Percentiles rank a stretch among this genome's conserved stretches.
phyloP scores from a whole-genome alignment of 2,329 filamentous ascomycete species.

The Apiospora rasikravindrae region DNA sequence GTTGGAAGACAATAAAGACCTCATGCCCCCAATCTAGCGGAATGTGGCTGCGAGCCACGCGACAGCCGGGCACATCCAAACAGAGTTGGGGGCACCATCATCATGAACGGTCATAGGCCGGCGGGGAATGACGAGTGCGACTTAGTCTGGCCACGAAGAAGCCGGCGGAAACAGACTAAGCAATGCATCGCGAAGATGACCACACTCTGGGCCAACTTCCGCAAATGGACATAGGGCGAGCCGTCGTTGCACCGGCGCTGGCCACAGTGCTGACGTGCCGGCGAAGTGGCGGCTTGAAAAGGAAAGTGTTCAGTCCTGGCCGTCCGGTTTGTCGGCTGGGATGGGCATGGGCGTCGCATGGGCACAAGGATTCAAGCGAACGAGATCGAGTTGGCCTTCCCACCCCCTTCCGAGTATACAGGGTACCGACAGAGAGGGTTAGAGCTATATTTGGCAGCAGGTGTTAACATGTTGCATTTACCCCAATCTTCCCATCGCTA shows the following conservation, averaged over 20 bases:
- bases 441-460: conserved; percentile 6
- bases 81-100: conserved; percentile 15
- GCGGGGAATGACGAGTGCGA: conserved; percentile 13
- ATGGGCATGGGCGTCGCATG: conserved; percentile 16
- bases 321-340: background rate
- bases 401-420: background rate
- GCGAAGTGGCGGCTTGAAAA: conserved; percentile 9
- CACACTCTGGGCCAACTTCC: conserved; percentile 23
- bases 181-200: conserved; percentile 16
- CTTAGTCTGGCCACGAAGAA: background rate
- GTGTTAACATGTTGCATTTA: background rate
- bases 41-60: conserved; percentile 14
- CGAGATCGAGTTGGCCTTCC: background rate
- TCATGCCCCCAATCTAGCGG: conserved; percentile 4
- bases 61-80: conserved; percentile 10
- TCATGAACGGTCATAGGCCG: conserved; percentile 15
- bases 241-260: conserved; percentile 21
- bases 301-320: conserved; percentile 6
- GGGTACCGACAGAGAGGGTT: background rate
- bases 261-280: conserved; percentile 16
- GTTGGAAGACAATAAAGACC: background rate
- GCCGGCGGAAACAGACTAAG: background rate
- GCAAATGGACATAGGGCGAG: conserved; percentile 22
- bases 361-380: conserved; percentile 13
- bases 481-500: background rate